phyloP scores from a whole-genome alignment of 768 basidiomycete species.

The Rhizopogon vesiculosus region DNA sequence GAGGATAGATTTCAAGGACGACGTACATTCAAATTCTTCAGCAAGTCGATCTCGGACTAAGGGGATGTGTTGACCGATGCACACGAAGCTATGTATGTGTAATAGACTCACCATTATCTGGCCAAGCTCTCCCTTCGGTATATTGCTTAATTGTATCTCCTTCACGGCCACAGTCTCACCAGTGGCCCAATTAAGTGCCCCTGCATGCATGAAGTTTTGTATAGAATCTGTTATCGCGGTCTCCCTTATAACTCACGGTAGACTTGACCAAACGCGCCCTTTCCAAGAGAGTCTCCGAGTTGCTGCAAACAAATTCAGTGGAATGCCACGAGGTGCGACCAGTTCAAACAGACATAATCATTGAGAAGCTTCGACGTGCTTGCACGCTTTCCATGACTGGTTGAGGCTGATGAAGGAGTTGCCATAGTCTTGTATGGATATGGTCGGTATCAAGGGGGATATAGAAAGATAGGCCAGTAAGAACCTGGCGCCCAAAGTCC shows the following conservation, averaged over 20 bases:
- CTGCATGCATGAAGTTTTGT: conserved; percentile 31
- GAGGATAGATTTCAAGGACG: conserved; percentile 1
- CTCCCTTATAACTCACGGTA: conserved; percentile 61
- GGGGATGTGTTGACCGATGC: conserved; percentile 1
- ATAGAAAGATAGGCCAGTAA: conserved; percentile 1
- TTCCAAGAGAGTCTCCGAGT: conserved; percentile 94
- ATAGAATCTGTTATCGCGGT: neutral
- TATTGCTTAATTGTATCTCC: conserved; percentile 92
- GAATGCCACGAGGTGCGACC: conserved; percentile 2
- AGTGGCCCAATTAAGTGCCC: conserved; percentile 90
- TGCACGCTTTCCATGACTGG: conserved; percentile 22
- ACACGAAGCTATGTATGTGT: neutral
- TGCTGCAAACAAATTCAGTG: conserved; percentile 46
- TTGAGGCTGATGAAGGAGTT: conserved; percentile 11
- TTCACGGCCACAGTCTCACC: conserved; percentile 99
- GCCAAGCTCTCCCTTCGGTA: conserved; percentile 87
- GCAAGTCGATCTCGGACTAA: conserved; percentile 93
- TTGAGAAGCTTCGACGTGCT: conserved; percentile 52
- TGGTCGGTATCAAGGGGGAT: neutral
- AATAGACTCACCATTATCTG: conserved; percentile 84
- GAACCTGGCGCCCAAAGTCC: neutral
- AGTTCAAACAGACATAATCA: conserved; percentile 48
- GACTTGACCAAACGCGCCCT: conserved; percentile 96
- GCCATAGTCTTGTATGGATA: conserved; percentile 14
- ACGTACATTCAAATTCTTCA: conserved; percentile 92